Evolutionary conservation across 2,329 filamentous ascomycete genomes (phyloP), one percentile per base, ranked within the genome.

Genomic region (Fusarium multiceps): DNA sequence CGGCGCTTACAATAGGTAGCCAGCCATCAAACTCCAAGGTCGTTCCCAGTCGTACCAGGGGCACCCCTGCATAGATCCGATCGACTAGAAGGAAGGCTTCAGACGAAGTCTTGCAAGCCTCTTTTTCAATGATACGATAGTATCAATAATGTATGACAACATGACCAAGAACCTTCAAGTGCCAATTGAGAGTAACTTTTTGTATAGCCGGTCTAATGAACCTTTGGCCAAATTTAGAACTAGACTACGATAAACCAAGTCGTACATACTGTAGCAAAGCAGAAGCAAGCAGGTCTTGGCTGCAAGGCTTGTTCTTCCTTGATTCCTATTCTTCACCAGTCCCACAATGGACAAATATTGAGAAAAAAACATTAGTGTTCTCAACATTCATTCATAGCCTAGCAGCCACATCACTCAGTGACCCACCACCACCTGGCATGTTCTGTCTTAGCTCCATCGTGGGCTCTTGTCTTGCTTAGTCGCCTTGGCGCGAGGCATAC

Each of bases 401-500:
- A 48, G 48, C 54, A 21, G 30, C 43, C 46, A 48, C 30, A 30
- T 30, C 18, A 48, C 58, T 48, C 16, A 54, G 47, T 43, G 66
- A 66, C 72, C 72, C 71, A 74, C 71, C 67, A 74, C 68, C 53
- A 45, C 46, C 37, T 57, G 37, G 61, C 49, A 57, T 53, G 37
- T 60, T 28, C 27, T 53, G 45, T 60, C 23, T 30, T 70, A 46
- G 59, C 47, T 55, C 68, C 68, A 50, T 55, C 58, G 34, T 47
- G 37, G 63, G 54, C 54, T 70, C 40, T 49, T 62, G 41, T 60
- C 65, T 57, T 56, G 46, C 28, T 63, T 68, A 49, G 49, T 34
- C 48, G 55, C 64, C 64, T 69, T 71, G 64, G 66, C 70, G 63
- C 73, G 72, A 75, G 73, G 73, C 74, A 74, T 70, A 72, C 70